Conservation (phyloP, 1,284 basidiomycete species). For the Moniliophthora roreri region DNA sequence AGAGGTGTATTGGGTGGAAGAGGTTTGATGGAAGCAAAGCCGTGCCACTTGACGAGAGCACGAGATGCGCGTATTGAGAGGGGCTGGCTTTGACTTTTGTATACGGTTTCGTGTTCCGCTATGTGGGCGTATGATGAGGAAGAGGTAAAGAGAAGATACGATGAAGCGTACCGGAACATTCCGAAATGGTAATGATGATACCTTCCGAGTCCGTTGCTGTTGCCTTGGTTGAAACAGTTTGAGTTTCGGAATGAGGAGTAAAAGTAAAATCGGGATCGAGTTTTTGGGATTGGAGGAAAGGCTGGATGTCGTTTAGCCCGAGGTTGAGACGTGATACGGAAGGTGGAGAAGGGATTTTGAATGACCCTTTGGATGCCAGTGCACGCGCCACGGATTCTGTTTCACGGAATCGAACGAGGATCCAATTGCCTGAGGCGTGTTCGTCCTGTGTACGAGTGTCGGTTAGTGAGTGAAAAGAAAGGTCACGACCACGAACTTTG, state of each 20-base stretch:
- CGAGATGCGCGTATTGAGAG: background rate
- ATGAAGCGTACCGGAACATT: no score
- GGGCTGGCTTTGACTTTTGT: background rate
- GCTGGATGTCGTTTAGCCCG: background rate
- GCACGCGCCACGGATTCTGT: constrained; percentile 6
- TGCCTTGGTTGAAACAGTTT: background rate
- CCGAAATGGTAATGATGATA: background rate
- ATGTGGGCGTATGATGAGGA: background rate
- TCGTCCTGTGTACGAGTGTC: background rate
- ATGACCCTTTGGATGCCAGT: background rate
- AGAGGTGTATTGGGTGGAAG: background rate
- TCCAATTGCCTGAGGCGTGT: background rate
- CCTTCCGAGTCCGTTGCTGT: no score
- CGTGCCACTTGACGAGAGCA: background rate
- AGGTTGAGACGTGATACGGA: background rate
- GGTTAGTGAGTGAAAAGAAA: background rate
- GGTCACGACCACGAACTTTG: constrained; percentile 2
- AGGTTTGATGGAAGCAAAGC: background rate
- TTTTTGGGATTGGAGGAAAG: background rate
- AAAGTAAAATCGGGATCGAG: background rate
- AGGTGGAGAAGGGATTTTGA: constrained; percentile 5
- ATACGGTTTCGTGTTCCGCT: background rate
- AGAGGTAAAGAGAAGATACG: no score
- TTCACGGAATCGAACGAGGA: constrained; percentile 9
- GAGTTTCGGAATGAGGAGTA: background rate